Base-by-base conservation (phyloP, 768 basidiomycete genomes). In the Lanmaoa pseudosensibilis region DNA sequence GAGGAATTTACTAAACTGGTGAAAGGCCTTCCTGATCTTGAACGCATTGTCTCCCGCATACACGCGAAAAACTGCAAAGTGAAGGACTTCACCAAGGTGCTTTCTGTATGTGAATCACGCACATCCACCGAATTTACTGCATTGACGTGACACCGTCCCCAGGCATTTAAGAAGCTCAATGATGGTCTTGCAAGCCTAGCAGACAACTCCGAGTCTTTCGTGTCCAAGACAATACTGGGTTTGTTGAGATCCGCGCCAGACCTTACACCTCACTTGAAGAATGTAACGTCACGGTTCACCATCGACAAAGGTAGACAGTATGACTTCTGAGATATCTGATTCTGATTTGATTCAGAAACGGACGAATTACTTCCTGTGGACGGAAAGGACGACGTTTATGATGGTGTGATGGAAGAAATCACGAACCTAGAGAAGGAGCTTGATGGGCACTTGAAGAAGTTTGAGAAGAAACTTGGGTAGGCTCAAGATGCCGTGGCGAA, bases 11-110 rank as follows among this genome's bases (percentile, higher is more conserved):
- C 79, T 21, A 79, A 82, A 48, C 69, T 94, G 21, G 87, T 86
- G 10, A 93, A 92, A 72, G 86, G 87, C 15, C 69, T 97, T 8
- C 94, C 94, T 7, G 96, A 98, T 70, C 80, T 96, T 10, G 93
- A 98, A 69, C 90, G 97, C 15, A 85, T 97, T 55, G 87, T 99
- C 11, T 94, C 94, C 12, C 88, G 97, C 37, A 90, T 98, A 53
- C 97, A 98, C 67, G 95, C 95, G 13, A 93, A 89, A 69, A 90
- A 86, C 55, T 92, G 92, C 74, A 88, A 84, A 69, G 83, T 94
- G 57, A 85, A 81, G 61, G 93, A 97, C 65, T 99, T 99, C 69
- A 69, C 88, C 60, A 91, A 87, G 68, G 89, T 96, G 23, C 79
- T 97, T 11, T 74, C 75, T 45, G 94, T 94, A 69, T 59, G 79